phyloP scores from a whole-genome alignment of 148 eudicot species.

The Chenopodium berlandieri region DNA sequence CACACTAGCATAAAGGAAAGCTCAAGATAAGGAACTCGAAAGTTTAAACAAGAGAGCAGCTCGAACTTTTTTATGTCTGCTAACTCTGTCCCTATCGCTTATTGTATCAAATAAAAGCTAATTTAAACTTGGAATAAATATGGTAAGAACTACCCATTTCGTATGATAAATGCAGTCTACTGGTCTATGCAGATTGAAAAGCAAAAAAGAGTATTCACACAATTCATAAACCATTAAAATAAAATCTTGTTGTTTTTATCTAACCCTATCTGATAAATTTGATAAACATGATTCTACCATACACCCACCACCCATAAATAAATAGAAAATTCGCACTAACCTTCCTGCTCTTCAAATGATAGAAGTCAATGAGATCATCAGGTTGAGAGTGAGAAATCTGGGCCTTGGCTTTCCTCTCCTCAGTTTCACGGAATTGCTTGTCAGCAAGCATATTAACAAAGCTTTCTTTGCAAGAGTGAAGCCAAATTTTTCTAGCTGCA shows the following conservation, averaged over 20 bases:
- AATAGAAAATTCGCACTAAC: constrained; percentile 32
- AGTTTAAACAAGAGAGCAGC: background rate
- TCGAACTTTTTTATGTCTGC: background rate
- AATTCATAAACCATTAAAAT: no score
- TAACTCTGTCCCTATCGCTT: background rate
- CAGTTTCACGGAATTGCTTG: constrained; percentile 86
- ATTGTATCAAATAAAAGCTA: background rate
- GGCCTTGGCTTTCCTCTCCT: constrained; percentile 88
- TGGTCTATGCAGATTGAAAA: background rate
- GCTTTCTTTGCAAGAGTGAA: constrained; percentile 83
- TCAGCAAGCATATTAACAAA: constrained; percentile 92
- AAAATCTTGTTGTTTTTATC: no score
- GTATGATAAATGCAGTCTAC: no score
- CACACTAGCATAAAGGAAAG: no score
- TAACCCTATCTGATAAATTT: background rate
- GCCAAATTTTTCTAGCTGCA: constrained; percentile 76
- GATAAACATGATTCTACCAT: background rate
- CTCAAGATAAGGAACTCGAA: no score
- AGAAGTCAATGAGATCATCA: constrained; percentile 95
- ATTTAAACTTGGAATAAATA: background rate
- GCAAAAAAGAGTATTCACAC: background rate
- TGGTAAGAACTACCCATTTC: background rate
- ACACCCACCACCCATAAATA: background rate
- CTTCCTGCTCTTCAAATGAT: constrained; percentile 96
- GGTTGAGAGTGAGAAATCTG: constrained; percentile 84